These are phyloP conservation scores for Triticum aestivum DNA, from an alignment of 176 grass and related monocot species.

Conservation along the genomic window IWGSC_CS_RefSeq_v2.1 NC_057808.1:2679677-2680176, in stretches of 20 bases:
- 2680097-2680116: not conserved
- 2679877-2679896: constrained; percentile 30
- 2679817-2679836: constrained; percentile 69
- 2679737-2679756: constrained; percentile 69
- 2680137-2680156: constrained; percentile 21
- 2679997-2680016: constrained; percentile 3
- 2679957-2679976: constrained; percentile 64
- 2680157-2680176: constrained; percentile 17
- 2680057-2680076: too few relatives aligned
- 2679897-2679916: constrained; percentile 44
- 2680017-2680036: constrained; percentile 1
- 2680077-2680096: not conserved
- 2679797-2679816: constrained; percentile 57
- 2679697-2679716: constrained; percentile 59
- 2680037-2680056: not conserved
- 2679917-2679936: constrained; percentile 40
- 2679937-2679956: constrained; percentile 71
- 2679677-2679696: constrained; percentile 48
- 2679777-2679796: constrained; percentile 78
- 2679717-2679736: constrained; percentile 69
- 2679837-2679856: constrained; percentile 61
- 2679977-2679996: constrained; percentile 61
- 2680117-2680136: not conserved
- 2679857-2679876: constrained; percentile 16
- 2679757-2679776: constrained; percentile 57